phyloP scores from a whole-genome alignment of 306 rosid genomes.

The Mucuna pruriens region DNA sequence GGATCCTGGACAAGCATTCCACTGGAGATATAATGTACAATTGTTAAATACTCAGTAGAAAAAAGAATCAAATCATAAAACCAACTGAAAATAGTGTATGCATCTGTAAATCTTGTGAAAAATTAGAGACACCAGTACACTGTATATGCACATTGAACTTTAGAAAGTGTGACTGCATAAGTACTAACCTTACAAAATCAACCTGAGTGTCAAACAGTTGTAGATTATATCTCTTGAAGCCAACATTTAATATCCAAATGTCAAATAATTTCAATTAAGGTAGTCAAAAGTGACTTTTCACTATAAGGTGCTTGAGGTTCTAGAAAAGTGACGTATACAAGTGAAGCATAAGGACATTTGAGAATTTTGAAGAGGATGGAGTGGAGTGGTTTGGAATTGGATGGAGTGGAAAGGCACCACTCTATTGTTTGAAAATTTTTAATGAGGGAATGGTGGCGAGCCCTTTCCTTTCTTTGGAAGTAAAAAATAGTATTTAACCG shows the following conservation, averaged over 20 bases:
- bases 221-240: neutral
- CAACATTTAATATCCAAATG: slow-evolving; percentile 10
- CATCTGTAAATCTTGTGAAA: neutral
- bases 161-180: neutral
- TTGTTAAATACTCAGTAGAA: slow-evolving; percentile 22
- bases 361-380: neutral
- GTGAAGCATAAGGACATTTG: neutral
- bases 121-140: neutral
- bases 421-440: neutral
- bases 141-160: neutral
- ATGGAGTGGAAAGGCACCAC: neutral
- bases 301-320: slow-evolving; percentile 16
- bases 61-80: slow-evolving; percentile 12
- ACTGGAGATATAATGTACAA: slow-evolving; percentile 55
- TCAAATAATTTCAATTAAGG: slow-evolving; percentile 18
- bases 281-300: slow-evolving; percentile 30
- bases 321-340: slow-evolving; percentile 9
- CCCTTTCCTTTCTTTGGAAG: neutral
- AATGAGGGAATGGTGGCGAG: neutral
- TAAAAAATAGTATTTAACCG: neutral
- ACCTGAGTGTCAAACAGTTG: too few species aligned
- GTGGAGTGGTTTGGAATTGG: neutral
- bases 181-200: neutral
- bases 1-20: slow-evolving; percentile 99
- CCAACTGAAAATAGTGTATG: neutral